Evolutionary conservation across 129 eudicot species (phyloP), one percentile per base, ranked within the genome.

Genomic region (Mikania micrantha): DNA sequence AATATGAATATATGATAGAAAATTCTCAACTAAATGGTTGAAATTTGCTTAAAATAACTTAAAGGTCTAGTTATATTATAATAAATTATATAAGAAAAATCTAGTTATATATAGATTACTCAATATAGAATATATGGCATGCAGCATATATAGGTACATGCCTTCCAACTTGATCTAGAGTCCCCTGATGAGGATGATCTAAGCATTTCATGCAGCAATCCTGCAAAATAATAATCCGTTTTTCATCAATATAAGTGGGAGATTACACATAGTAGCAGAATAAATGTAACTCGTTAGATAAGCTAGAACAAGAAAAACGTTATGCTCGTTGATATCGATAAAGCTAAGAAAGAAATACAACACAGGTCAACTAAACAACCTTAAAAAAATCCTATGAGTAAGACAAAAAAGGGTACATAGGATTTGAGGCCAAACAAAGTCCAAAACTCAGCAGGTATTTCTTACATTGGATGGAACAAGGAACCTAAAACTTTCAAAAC

Each of bases 111-210:
- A 52, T 22, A 20, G 58, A 28, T 21, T 27, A 49, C 16, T 47
- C 28, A 29, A 44, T 27, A 47, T 10, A 35, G 21, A n/a, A 73
- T 16, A 11, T 12, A 27, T 25, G 36, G n/a, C 31, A 4, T 49
- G 40, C 8, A 11, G 59, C 41, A 15, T 17, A 10, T 64, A 53
- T 31, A 27, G 53, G 44, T 49, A 17, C 62, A 61, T 77, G 85
- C 97, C 95, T 91, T 91, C 98, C 98, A 91, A 56, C 82, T 58
- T 66, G 96, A 82, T 80, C 79, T 91, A 52, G 90, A 66, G 54
- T 83, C 90, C 48, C 78, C 79, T 39, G 86, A 73, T 69, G 82
- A 81, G 52, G 95, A 83, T 60, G 90, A 71, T 68, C 76, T 75
- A 31, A 91, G 91, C 98, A 91, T 91, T 70, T 91, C 98, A 66